Base-by-base conservation (phyloP, 139 green algal species). In the Tetraselmis striata region DNA sequence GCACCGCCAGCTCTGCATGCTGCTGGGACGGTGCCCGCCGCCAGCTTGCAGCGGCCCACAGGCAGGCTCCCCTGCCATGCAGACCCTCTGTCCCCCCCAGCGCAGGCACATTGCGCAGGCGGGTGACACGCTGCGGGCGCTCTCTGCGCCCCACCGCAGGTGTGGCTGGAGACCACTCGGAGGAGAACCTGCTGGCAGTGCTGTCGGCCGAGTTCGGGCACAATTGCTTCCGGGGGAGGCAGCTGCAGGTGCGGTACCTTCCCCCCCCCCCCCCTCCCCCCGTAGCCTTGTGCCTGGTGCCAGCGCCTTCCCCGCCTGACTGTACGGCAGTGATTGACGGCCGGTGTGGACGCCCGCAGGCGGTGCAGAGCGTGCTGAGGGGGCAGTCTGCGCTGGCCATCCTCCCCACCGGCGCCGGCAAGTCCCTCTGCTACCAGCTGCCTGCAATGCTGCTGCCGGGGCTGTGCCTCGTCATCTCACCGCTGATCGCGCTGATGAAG, bases 361-460 rank as follows among this genome's bases (percentile, higher is more conserved):
- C 18, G 0, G 88, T 98, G 26, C 80, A 85, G 45, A 80, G 86
- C 2, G 87, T 97, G 75, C 85, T 99, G 81, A 30, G 32, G 1
- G 92, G 92, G 1, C 59, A 86, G 11, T 94, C 89, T 59, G 89
- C 92, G 74, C 86, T 98, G 74, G 93, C 87, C 2, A 89, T 99
- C 30, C 90, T 98, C 85, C 96, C 96, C 1, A 99, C 96, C 23
- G 88, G 89, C 29, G 86, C 90, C 23, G 96, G 96, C 67, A 99
- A 99, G 89, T 94, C 86, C 2, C 88, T 99, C 30, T 96, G 91
- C 80, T 99, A 98, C 83, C 94, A 97, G 90, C 84, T 98, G 82
- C 94, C 96, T 0, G 94, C 95, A 0, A 32, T 95, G 30, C 86
- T 98, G 32, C 81, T 95, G 78, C 88, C 90, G n/a, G 89, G 89